phyloP scores from a whole-genome alignment of 331 rosid genomes.

The Pyracantha coccinea region DNA sequence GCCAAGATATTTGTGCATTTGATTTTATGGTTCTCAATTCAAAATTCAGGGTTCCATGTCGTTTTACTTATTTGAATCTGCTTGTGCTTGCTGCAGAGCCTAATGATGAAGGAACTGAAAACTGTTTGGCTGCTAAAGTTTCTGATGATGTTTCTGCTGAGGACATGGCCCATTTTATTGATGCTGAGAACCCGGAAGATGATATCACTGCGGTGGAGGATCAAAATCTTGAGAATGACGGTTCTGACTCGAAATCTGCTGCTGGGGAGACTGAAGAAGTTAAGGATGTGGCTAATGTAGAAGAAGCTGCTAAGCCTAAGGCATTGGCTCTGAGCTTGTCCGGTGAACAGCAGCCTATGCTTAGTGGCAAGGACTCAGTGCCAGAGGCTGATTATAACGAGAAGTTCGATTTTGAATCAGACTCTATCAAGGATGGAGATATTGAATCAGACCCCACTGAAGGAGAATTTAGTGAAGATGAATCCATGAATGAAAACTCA shows the following conservation, averaged over 20 bases:
- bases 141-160: slow-evolving; percentile 1
- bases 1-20: neutral
- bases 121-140: neutral
- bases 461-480: neutral
- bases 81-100: slow-evolving; percentile 21
- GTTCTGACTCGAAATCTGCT: neutral
- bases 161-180: neutral
- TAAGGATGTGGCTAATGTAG: neutral
- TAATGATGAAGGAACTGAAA: neutral
- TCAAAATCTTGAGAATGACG: too few species aligned
- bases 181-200: neutral
- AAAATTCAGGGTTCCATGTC: neutral
- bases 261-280: neutral
- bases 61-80: neutral
- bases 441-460: neutral
- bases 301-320: neutral
- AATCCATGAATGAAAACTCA: neutral
- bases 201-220: neutral
- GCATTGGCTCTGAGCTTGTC: neutral
- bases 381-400: neutral
- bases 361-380: neutral
- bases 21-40: neutral
- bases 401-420: slow-evolving; percentile 13
- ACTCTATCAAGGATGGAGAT: neutral
- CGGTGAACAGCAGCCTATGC: neutral